Base-by-base conservation (phyloP, 2,329 filamentous ascomycete genomes). In the Verticillium dahliae region DNA sequence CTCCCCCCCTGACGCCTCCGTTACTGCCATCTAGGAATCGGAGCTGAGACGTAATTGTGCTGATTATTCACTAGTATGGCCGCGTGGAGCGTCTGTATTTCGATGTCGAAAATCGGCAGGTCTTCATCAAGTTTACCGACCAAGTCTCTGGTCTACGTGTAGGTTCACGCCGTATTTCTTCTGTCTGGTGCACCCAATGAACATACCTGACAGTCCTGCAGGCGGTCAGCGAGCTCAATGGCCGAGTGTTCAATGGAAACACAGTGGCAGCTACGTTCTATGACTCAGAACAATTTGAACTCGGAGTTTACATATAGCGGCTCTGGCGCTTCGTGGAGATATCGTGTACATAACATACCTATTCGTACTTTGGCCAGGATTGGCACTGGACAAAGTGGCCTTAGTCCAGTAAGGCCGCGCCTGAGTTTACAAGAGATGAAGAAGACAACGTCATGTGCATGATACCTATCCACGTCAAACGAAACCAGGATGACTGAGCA, bases 81-180 rank as follows among this genome's bases (percentile, higher is more conserved):
- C 84, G 86, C 55, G 90, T 97, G 5, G 90, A 96, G 74, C 82
- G 91, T 67, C 80, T 97, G 18, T 89, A 88, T 69, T 88, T 97
- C 62, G 86, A 91, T 69, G 80, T 86, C 55, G 78, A 82, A 66
- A 80, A 80, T 57, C 76, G 80, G 13, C 85, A 87, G 60, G 95
- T 99, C 4, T 98, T 97, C 74, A 92, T 99, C 73, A 91, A 96
- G 73, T 99, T 98, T 72, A 94, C 91, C 2, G 90, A 90, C 67
- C 85, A 89, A 69, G 80, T 98, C 60, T 95, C 90, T 56, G 95
- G 92, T 14, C 76, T 98, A 62, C 84, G 92, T 68, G 91, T 93
- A 81, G 78, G 88, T 83, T 27, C 27, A 31, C 27, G 27, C 27
- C 27, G 27, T 4, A 31, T 31, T 31, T 31, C 4, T 31, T 31